Conservation (phyloP, 345 rosid genomes). For the Physaria fendleri region DNA sequence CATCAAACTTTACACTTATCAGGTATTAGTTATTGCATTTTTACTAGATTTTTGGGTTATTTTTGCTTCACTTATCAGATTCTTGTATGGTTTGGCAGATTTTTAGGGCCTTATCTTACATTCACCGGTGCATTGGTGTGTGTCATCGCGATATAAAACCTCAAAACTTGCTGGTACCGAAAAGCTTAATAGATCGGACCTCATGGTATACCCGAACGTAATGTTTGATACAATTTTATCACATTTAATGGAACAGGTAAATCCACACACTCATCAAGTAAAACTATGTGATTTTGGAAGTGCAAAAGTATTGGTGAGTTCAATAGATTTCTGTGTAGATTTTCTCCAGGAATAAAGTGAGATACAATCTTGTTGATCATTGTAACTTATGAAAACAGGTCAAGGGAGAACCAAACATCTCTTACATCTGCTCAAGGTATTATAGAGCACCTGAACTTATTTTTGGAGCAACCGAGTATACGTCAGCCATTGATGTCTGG, state of each 20-base stretch:
- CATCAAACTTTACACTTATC: conserved; percentile 90
- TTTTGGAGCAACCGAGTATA: conserved; percentile 95
- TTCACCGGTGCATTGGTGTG: conserved; percentile 80
- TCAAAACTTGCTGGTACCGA: conserved; percentile 87
- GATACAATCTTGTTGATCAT: background rate
- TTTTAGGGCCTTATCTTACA: conserved; percentile 83
- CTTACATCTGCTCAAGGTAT: conserved; percentile 94
- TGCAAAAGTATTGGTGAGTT: conserved; percentile 91
- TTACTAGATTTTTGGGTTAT: background rate
- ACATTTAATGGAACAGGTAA: conserved; percentile 45
- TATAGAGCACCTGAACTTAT: conserved; percentile 98
- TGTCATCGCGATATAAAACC: conserved; percentile 98
- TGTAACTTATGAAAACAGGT: conserved; percentile 42
- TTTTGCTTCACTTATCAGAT: background rate
- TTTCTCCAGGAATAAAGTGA: background rate
- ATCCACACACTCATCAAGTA: conserved; percentile 97
- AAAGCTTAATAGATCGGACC: background rate
- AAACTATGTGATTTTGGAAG: conserved; percentile 98
- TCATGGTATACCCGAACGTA: background rate
- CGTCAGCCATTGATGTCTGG: conserved; percentile 95
- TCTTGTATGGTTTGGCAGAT: conserved; percentile 50
- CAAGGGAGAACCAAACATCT: conserved; percentile 94
- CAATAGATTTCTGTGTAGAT: background rate
- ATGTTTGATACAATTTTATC: background rate
- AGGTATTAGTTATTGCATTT: conserved; percentile 42